Evolutionary conservation across 2,329 filamentous ascomycete species (phyloP), one percentile per base, ranked within the genome.

Genomic region (Lecanicillium sp.): DNA sequence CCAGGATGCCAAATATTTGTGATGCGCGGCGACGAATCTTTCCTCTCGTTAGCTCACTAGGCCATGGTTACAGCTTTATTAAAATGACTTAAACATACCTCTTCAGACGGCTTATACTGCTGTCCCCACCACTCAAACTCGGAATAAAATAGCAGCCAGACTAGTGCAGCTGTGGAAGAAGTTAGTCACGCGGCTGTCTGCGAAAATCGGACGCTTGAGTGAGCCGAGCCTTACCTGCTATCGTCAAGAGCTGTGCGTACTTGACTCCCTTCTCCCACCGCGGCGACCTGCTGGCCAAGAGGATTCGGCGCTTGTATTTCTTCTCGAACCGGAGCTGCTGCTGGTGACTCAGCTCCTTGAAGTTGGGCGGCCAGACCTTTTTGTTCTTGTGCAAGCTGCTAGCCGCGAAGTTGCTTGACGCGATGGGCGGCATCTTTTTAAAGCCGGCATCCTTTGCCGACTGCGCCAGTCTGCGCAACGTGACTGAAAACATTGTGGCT

Each of bases 311-410:
- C 62, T 87, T 84, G 62, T 83, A 89, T 55, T 83, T 81, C 58
- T 84, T 79, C 66, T 90, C 85, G 50, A 87, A 81, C 31, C 79
- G 73, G 56, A 89, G 83, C 60, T 89, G 81, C 54, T 88, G 78
- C 58, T 84, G 83, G 33, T 70, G 64, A 28, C 77, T 77, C 43
- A 90, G 72, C 54, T 77, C 74, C 45, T 70, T 64, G 60, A 90
- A 84, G 59, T 88, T 79, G 11, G 85, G 85, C 41, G 85, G 85
- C 85, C 85, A 90, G 47, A 77, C 66, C 55, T 82, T 84, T 61
- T 84, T 81, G 35, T 79, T 74, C 52, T 68, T 74, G 63, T 77
- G 81, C 5, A 72, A 72, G 53, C 77, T 79, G 44, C 60, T 69
- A 46, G 70, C 65, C 44, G 69, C n/a, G n/a, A 72, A 72, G 53